phyloP scores from a whole-genome alignment of 2,329 filamentous ascomycete genomes.

The Diplocarpon mali region DNA sequence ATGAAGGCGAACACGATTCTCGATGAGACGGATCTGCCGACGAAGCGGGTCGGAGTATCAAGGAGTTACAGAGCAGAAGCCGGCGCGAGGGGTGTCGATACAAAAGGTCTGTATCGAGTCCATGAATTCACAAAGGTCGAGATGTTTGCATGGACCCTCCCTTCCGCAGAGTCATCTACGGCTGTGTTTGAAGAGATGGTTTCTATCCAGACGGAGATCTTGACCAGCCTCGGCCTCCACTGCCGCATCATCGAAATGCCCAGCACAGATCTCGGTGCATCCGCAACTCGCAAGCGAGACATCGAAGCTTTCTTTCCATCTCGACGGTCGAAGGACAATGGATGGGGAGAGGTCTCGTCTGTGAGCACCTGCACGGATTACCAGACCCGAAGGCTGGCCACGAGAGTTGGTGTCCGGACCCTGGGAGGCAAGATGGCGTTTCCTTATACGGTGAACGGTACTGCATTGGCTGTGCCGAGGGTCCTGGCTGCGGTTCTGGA shows the following conservation, averaged over 20 bases:
- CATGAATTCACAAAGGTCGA: slow-evolving; percentile 99
- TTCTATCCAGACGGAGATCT: slow-evolving; percentile 73
- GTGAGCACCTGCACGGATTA: slow-evolving; percentile 92
- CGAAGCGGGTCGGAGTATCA: slow-evolving; percentile 73
- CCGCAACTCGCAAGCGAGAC: slow-evolving; percentile 76
- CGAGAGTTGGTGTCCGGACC: slow-evolving; percentile 48
- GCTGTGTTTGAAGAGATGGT: slow-evolving; percentile 76
- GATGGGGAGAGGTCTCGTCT: slow-evolving; percentile 90
- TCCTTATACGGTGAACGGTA: slow-evolving; percentile 88
- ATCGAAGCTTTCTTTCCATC: slow-evolving; percentile 94
- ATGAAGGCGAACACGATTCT: slow-evolving; percentile 72
- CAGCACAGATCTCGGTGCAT: slow-evolving; percentile 75
- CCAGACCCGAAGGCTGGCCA: slow-evolving; percentile 73
- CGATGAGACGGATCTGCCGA: slow-evolving; percentile 53
- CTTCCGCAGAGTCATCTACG: slow-evolving; percentile 38
- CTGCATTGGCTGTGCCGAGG: slow-evolving; percentile 80
- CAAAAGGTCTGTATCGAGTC: slow-evolving; percentile 90
- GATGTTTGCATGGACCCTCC: slow-evolving; percentile 82
- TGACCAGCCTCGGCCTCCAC: slow-evolving; percentile 64
- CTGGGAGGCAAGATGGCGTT: slow-evolving; percentile 50
- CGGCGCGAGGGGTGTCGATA: slow-evolving; percentile 77
- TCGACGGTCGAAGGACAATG: slow-evolving; percentile 50
- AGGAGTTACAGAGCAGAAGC: slow-evolving; percentile 96
- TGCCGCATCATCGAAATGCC: slow-evolving; percentile 94
- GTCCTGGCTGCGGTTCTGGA: slow-evolving; percentile 84